A percentile compares a stretch with the other conserved stretches of the same genome.
Evolutionary conservation across 1,284 basidiomycete species (phyloP).

Genomic region (Ceratobasidium sp.): DNA sequence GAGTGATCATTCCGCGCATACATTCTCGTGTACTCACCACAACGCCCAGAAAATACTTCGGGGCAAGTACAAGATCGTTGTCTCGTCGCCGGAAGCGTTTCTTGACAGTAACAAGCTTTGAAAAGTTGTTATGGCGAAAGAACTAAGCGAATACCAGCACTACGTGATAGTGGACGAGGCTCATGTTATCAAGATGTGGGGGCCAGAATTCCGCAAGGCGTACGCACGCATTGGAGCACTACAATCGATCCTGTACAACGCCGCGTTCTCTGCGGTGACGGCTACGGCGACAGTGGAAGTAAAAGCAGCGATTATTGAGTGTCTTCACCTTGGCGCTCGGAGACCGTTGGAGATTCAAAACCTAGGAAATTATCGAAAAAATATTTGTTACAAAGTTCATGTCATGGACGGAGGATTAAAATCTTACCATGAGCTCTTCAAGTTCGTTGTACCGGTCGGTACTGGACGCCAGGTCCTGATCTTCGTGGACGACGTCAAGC

Average conservation of each 20-base stretch:
- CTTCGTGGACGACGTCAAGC: no score
- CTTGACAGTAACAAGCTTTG: slow-evolving; percentile 6
- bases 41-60: slow-evolving; percentile 8
- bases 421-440: no score
- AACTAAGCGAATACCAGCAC: neutral
- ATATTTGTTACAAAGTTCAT: neutral
- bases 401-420: neutral
- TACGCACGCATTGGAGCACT: slow-evolving; percentile 1
- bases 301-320: neutral
- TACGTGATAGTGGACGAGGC: slow-evolving; percentile 15
- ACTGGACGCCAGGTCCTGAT: no score
- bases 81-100: slow-evolving; percentile 22
- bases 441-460: no score
- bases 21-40: no score
- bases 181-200: slow-evolving; percentile 1
- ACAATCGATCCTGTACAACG: neutral
- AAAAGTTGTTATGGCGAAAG: neutral
- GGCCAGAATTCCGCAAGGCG: neutral
- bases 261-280: slow-evolving; percentile 1
- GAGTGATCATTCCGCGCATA: neutral
- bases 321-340: neutral
- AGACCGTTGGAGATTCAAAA: neutral
- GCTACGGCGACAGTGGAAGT: slow-evolving; percentile 2
- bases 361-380: slow-evolving; percentile 1
- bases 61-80: slow-evolving; percentile 20